Base-by-base conservation (phyloP, 1,284 basidiomycete genomes). In the Cryptococcus amylolentus region DNA sequence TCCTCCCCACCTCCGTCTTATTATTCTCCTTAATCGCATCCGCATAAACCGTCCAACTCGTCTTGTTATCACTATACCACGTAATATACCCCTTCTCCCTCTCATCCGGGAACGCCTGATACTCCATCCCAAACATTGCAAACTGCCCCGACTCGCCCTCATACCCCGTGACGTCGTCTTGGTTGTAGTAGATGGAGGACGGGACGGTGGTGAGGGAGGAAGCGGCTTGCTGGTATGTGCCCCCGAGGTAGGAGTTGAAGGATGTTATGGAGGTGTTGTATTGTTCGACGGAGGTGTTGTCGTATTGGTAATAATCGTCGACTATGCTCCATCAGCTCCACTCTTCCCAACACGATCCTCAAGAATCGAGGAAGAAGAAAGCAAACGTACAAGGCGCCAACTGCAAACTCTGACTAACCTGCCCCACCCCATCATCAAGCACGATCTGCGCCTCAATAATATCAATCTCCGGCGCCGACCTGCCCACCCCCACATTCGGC, bases 221-320 rank as follows among this genome's bases (percentile, higher is more conserved):
- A 20, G 86, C 70, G 27, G 88, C 87, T 76, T 94, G 88, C 75
- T 95, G 91, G 71, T 81, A 89, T 16, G 78, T 70, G 38, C 86
- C 87, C 23, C 91, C 91, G 51, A 81, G 83, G 76, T 92, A 94
- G 3, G 77, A 57, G 76, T 93, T 93, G 66, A 80, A 82, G 58
- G 87, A 78, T 1, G 82, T 81, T n/a, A 85, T 82, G 31, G 78
- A 51, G 2, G 61, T 51, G 51, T 78, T 67, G 61, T 68, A 70
- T 5, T 52, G 56, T 4, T 58, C 79, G 4, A 82, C 73, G 5
- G 81, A 67, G 4, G 77, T 72, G 64, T 84, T 82, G 67, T 81
- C 78, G 68, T 83, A 87, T 55, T 83, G 61, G 72, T 88, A 90
- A 52, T 81, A 66, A 61, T 81, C 81, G 73, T 91, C 86, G 77